Base-by-base conservation (phyloP, 2,329 filamentous ascomycete genomes). In the Cercospora zeae-maydis region DNA sequence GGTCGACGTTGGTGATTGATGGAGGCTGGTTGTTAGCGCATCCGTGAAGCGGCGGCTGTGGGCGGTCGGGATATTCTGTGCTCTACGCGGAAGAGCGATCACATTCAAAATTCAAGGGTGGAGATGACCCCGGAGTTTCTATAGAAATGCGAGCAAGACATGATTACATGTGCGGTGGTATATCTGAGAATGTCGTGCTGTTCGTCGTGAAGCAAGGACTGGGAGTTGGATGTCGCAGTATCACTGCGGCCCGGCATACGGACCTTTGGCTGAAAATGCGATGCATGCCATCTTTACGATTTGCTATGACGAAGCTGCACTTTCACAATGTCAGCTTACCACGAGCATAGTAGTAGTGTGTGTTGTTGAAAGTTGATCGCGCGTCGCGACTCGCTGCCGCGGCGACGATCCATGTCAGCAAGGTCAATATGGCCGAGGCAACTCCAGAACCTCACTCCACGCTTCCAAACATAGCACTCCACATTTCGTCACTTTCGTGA, bases 1-100 rank as follows among this genome's bases (percentile, higher is more conserved):
- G 87, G 1, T 82, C 81, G 60, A 81, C 87, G 16, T 76, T 89
- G 52, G 76, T 88, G 3, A 79, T 85, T 1, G 88, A 90, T 71
- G 87, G 87, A 39, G 87, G 86, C 0, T 80, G 86, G 66, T 72
- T 90, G 55, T 58, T 73, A 49, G 71, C 70, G 8, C 70, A 72
- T 61, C 69, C 71, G 14, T 73, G 39, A 58, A n/a, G 33, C 11
- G 53, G 11, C 30, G 4, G 27, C 2, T 33, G 14, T 34, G 27
- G 27, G 49, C 4, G 36, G 36, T 4, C 2, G 8, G n/a, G 8
- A 39, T 39, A 8, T 8, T 39, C 24, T n/a, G 1, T 21, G 16
- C 16, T 42, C 1, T 45, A 1, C 24, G 24, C 6, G 24, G 24
- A 6, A 3, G 24, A 27, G 24, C 6, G 24, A 27, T 6, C 24